Evolutionary conservation across 1,284 basidiomycete species (phyloP).

Genomic region (Moesziomyces globuligerus): DNA sequence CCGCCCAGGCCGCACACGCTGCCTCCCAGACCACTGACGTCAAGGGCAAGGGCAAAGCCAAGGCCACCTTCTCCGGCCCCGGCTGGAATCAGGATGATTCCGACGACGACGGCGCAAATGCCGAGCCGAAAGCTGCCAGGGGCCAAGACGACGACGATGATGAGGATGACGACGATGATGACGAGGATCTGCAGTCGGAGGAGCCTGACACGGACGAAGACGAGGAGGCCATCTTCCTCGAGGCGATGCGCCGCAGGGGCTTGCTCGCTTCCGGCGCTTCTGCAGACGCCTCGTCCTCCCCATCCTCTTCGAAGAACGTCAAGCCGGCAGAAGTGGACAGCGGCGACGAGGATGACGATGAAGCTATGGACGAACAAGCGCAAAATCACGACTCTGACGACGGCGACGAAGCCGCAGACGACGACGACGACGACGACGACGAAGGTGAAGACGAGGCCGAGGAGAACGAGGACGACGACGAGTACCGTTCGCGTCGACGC

Average conservation of each 20-base stretch:
- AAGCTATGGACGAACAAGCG: background rate
- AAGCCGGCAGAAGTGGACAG: background rate
- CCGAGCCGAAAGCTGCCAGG: background rate
- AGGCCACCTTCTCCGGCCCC: conserved; percentile 19
- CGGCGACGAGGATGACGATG: conserved; percentile 12
- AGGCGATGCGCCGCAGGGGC: conserved; percentile 60
- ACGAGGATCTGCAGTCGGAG: conserved; percentile 34
- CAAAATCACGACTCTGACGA: conserved; percentile 4
- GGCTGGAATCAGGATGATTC: conserved; percentile 32
- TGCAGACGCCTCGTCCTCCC: conserved; percentile 7
- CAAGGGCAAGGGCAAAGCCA: conserved; percentile 30
- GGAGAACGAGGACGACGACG: conserved; percentile 21
- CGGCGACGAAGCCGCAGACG: conserved; percentile 18
- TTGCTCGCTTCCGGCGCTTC: conserved; percentile 17
- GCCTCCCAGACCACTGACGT: conserved; percentile 1
- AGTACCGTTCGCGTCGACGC: conserved; percentile 38
- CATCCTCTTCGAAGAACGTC: conserved; percentile 5
- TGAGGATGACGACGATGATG: conserved; percentile 12
- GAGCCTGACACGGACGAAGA: conserved; percentile 57
- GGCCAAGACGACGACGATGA: conserved; percentile 10
- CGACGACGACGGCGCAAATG: conserved; percentile 15
- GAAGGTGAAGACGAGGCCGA: conserved; percentile 31
- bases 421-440: conserved; percentile 19
- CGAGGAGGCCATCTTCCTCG: conserved; percentile 56
- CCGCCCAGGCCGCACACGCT: background rate